These are phyloP conservation scores for Achlya hypogyna DNA, from an alignment of 352 stramenopile species.

Conservation along the genomic window DNA sequence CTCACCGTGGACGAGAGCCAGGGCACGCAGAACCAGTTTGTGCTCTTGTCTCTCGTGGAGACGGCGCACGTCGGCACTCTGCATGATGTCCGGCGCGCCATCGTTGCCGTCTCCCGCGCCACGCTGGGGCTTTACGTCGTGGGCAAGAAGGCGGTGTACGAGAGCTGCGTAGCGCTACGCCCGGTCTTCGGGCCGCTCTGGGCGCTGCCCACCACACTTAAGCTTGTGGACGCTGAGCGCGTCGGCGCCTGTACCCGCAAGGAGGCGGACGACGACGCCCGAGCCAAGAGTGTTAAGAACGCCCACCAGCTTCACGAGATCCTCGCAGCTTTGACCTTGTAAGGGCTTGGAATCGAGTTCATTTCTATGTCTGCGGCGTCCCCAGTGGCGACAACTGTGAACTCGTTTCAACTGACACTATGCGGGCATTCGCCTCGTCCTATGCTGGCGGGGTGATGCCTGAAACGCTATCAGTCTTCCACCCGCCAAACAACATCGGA, in stretches of 20 bases:
- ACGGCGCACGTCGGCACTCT: constrained; percentile 87
- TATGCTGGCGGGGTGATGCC: too few relatives aligned
- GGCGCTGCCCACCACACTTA: constrained; percentile 29
- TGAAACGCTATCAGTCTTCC: too few relatives aligned
- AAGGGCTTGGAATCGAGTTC: neutral
- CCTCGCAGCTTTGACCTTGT: neutral
- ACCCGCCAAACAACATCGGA: too few relatives aligned
- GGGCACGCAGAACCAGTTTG: constrained; percentile 92
- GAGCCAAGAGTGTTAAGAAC: neutral
- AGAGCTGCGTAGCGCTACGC: constrained; percentile 60
- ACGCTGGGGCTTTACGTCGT: constrained; percentile 93
- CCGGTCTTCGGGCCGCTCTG: constrained; percentile 33
- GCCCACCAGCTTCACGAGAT: constrained; percentile 1
- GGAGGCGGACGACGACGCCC: neutral
- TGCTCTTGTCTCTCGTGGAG: constrained; percentile 92
- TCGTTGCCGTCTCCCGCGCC: constrained; percentile 88
- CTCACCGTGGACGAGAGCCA: constrained; percentile 94
- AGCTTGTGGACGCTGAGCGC: constrained; percentile 30
- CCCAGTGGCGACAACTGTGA: too few relatives aligned
- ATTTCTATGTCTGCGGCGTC: neutral
- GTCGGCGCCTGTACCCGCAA: constrained; percentile 5
- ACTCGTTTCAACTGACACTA: too few relatives aligned
- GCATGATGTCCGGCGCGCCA: constrained; percentile 85
- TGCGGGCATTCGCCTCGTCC: too few relatives aligned
- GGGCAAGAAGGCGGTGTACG: constrained; percentile 60